These are phyloP conservation scores for Neurospora sp. DNA, from an alignment of 495 filamentous ascomycete species.

Conservation along the genomic window DNA sequence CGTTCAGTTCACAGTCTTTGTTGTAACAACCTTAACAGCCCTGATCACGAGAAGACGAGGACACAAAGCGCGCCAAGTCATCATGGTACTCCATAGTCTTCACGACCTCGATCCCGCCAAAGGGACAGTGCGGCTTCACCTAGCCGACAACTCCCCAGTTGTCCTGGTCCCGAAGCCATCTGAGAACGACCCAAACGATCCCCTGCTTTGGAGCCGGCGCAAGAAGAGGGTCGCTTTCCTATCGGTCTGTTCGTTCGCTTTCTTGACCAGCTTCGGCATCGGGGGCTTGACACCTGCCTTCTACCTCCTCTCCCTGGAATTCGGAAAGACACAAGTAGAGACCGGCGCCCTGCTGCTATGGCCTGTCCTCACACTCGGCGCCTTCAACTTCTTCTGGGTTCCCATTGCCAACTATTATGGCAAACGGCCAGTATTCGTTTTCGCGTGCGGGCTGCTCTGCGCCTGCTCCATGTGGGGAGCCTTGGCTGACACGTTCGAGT, in stretches of 20 bases:
- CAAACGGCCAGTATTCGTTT: conserved; percentile 43
- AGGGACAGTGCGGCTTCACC: conserved; percentile 22
- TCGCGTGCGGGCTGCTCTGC: conserved; percentile 24
- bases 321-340: conserved; percentile 16
- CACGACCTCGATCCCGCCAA: conserved; percentile 23
- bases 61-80: not conserved
- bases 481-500: conserved; percentile 17
- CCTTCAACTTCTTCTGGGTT: conserved; percentile 45
- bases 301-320: conserved; percentile 19
- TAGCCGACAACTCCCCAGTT: conserved; percentile 11
- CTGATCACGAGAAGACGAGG: not conserved
- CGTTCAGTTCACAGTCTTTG: not conserved
- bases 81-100: conserved; percentile 21
- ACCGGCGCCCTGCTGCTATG: conserved; percentile 22
- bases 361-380: conserved; percentile 25
- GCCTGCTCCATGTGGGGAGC: conserved; percentile 25
- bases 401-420: conserved; percentile 47
- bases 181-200: conserved; percentile 25
- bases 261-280: conserved; percentile 34
- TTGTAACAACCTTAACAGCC: not conserved
- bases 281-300: conserved; percentile 23
- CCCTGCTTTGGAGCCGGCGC: conserved; percentile 21
- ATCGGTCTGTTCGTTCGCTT: conserved; percentile 24
- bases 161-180: conserved; percentile 25
- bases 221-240: conserved; percentile 26